These are phyloP conservation scores for Fusarium nanum DNA, from an alignment of 2,329 filamentous ascomycete genomes.

Conservation along the genomic window DNA sequence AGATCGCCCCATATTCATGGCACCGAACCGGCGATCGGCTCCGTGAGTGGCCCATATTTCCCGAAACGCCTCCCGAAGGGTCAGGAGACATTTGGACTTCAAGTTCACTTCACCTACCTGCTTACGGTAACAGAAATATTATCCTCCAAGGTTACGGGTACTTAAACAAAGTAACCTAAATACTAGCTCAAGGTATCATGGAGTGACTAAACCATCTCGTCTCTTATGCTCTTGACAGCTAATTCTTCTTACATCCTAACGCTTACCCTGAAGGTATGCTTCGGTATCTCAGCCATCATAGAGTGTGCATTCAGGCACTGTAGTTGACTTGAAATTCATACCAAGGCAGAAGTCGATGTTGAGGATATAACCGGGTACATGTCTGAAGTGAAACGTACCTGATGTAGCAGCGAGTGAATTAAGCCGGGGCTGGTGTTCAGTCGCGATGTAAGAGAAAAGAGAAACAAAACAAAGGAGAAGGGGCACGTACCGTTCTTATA, in stretches of 20 bases:
- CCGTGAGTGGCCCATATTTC: background rate
- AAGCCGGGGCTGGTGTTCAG: no score
- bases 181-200: background rate
- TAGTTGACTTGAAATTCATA: fast-evolving
- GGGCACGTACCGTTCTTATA: background rate
- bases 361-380: no score
- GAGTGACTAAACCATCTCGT: background rate
- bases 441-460: background rate
- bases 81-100: background rate
- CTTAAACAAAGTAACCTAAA: no score
- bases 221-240: background rate
- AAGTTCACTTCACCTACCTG: background rate
- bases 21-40: background rate
- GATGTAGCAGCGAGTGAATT: no score
- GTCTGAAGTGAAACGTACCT: no score
- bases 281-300: background rate
- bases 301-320: background rate
- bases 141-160: no score
- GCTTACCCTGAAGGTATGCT: background rate
- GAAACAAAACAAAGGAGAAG: background rate
- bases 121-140: no score
- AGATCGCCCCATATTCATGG: background rate
- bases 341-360: background rate
- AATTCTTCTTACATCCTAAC: background rate
- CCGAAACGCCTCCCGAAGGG: background rate